Base-by-base conservation (phyloP, 148 eudicot genomes). In the Nepenthes mirabilis region DNA sequence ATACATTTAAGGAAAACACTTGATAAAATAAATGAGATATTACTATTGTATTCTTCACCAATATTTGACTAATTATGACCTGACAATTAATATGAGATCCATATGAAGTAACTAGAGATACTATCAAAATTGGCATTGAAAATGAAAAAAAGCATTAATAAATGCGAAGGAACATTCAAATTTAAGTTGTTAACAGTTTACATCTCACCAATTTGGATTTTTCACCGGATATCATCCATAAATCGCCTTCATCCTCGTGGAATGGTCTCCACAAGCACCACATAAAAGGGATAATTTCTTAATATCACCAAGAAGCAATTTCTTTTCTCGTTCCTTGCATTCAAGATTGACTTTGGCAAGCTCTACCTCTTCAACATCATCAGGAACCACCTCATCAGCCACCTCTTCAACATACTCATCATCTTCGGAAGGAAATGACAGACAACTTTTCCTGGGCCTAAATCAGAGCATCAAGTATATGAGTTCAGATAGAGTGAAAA, bases 341-440 rank as follows among this genome's bases (percentile, higher is more conserved):
- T 93, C 98, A 70, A 93, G 96, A 68, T 75, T 65, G 65, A 93
- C 77, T 78, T 72, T 84, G 63, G 96, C 98, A 65, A 83, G 84
- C 73, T 93, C 98, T 54, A 93, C 98, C 79, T 93, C 98, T 81
- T 93, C 96, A 65, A 93, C 95, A 34, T 96, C 98, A 74, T 86
- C 96, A 70, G 98, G 98, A 67, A 93, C 98, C 64, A 93, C 95
- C 80, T 86, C 96, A 74, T 88, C 96, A 47, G 96, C 95, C 73
- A 83, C 98, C 79, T 93, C 91, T 79, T 93, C 96, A 57, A 83
- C 77, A 75, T 93, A n/a, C 71, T 83, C 98, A 66, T 88, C 95
- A 70, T 86, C 95, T 70, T 88, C 96, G 48, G 82, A 72, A 74
- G 96, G 76, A 73, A 73, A 81, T 43, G 85, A 71, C 55, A 93